Base-by-base conservation (phyloP, 352 stramenopile species). In the Phytophthora cactorum region DNA sequence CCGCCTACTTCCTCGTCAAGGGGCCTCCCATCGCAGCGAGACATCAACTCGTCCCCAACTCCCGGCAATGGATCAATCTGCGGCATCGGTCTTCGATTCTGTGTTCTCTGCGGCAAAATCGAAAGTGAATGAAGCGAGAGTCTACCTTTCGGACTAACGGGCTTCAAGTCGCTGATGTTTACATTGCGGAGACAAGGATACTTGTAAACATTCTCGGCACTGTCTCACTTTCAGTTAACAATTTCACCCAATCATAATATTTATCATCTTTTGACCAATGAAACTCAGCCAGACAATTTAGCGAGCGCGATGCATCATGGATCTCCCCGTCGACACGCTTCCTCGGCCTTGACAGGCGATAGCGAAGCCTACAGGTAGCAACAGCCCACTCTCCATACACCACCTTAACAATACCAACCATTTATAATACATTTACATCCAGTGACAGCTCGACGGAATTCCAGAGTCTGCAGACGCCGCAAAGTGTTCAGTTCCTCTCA, bases 401-500 rank as follows among this genome's bases (percentile, higher is more conserved):
- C 29, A 15, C 36, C 6, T n/a, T 39, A 39, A 5, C 39, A 38
- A 39, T 45, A 31, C 4, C 44, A 27, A 28, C 15, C 6, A 34
- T 41, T 44, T 51, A 34, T 68, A 57, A 68, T 43, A 22, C 25
- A n/a, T 52, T 63, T 34, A 11, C 6, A 34, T 25, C 22, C 5
- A 57, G 44, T 46, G 34, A 46, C 45, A 36, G 38, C 15, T 52
- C 31, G 10, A 56, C 34, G 12, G 61, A 63, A 38, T 68, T 68
- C 52, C 43, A 63, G 32, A 51, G 44, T 51, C 45, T 68, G 9
- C 25, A 59, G 43, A 63, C 52, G 2, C 38, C 61, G 15, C 28
- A 25, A 57, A 47, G 38, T 45, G 61, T 63, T 8, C 52, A 52
- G 32, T 61, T 58, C n/a, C 15, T 50, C 22, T 53, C 52, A 58